Evolutionary conservation across 2,329 filamentous ascomycete genomes (phyloP), one percentile per base, ranked within the genome.

Genomic region (Botrytis deweyae): DNA sequence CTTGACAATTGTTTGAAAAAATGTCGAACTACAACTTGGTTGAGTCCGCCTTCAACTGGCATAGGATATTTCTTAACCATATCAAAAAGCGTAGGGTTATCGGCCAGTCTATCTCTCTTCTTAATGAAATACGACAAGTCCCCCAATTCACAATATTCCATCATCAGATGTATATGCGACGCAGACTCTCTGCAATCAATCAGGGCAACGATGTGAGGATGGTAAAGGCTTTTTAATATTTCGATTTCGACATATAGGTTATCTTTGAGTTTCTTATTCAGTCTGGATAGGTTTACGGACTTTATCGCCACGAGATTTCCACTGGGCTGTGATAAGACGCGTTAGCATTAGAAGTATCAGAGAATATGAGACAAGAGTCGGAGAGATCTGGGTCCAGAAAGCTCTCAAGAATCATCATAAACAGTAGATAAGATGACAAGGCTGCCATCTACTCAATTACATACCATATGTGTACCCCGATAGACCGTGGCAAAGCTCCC

Each of bases 401-500:
- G 46, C 65, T 20, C 46, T 40, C 65, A 14, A 40, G 12, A 55
- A 49, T 55, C 16, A 67, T 16, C 46, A 55, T 36, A 20, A 42
- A 52, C 29, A 38, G 38, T 16, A n/a, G 12, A 49, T 20, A 58
- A 22, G 14, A 68, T 42, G 22, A 20, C 68, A 59, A 63, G 58
- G 52, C 71, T 40, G 4, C 64, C 33, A 72, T 61, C 63, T 62
- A 40, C 40, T 61, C 55, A 59, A 58, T 58, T 58, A 84, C 91
- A 84, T 85, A 97, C 94, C 85, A 92, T 92, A 84, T 97, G 93
- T 79, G 91, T 90, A 77, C 93, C 94, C 82, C 92, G 90, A 83
- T 96, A 98, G 78, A 99, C 96, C 78, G 94, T 94, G 77, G 96
- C 96, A 86, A 98, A 99, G 85, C 96, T 98, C 76, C 96, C 96